A percentile compares a stretch with the other conserved stretches of the same genome.
Conservation (phyloP, 257 asterid genomes). For the Solanum chiquidenum region DNA sequence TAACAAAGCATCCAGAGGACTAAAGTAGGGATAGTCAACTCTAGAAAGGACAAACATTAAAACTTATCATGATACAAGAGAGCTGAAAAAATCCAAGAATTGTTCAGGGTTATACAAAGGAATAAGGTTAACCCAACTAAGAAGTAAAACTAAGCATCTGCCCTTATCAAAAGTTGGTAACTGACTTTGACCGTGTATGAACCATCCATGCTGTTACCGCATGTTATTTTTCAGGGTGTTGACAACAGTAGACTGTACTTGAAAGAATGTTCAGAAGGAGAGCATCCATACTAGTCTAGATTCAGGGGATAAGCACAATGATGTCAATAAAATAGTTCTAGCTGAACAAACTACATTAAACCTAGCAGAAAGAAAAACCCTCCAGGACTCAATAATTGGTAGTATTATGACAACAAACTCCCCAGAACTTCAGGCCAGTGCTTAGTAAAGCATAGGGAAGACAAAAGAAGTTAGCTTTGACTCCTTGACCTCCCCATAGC, state of each 20-base stretch:
- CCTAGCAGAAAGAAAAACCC: conserved; percentile 17
- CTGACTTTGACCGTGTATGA: neutral
- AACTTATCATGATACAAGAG: neutral
- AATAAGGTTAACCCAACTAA: neutral
- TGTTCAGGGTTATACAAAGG: neutral
- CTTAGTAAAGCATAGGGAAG: neutral
- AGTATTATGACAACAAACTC: neutral
- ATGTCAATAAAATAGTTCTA: neutral
- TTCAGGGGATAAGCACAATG: neutral
- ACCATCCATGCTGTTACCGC: neutral
- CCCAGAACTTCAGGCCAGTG: neutral
- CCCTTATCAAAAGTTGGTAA: neutral
- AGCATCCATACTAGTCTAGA: neutral
- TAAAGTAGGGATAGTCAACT: neutral
- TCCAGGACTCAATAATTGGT: neutral
- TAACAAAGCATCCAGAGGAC: neutral
- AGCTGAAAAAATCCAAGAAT: neutral
- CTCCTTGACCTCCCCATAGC: conserved; percentile 86
- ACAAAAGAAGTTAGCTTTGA: conserved; percentile 46
- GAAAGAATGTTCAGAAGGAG: neutral
- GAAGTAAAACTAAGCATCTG: neutral
- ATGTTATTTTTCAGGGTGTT: neutral
- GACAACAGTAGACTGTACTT: neutral
- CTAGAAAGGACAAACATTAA: neutral
- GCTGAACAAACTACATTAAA: neutral